Evolutionary conservation across 1,139 yeast species (phyloP), one percentile per base, ranked within the genome.

Genomic region (Petasospora rhodanensis): DNA sequence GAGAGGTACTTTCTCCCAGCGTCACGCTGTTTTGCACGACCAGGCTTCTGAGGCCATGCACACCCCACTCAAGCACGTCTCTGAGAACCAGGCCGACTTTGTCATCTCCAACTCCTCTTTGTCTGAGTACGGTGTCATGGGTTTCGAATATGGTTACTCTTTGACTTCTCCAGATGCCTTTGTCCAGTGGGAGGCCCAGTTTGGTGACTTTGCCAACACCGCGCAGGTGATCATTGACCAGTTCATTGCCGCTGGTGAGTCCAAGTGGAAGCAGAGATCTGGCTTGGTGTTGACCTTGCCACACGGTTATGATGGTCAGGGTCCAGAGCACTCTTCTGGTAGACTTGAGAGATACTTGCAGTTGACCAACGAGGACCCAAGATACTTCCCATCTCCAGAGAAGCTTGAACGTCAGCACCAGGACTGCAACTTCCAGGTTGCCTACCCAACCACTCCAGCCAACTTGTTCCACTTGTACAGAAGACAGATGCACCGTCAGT

Each of bases 281-380:
- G 99, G 99, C 60, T 62, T 93, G 47, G 95, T 91, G 31, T 68
- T 93, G 52, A 85, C 97, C 6, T 75, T 93, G 62, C 99, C 99
- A 42, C 99, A 93, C 61, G 99, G 99, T 68, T 93, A 89, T 61
- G 99, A 93, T 63, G 99, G 99, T 51, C 98, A 91, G 71, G 99
- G 99, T 55, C 98, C 98, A 49, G 99, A 93, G 69, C 99, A 93
- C 67, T 91, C 98, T 22, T 85, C 96, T 42, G 97, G 95, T 56
- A 82, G 98, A 74, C 68, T 93, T 41, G 99, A 93, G 70, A 81
- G 99, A 70, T 93, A 87, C 69, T 75, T 93, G 63, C 96, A 85
- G 69, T 68, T 93, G 59, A 82, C 95, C 61, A 91, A 89, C 61
- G 99, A 93, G 68, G 98, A 93, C 61, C 89, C 85, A 54, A 82